Percentiles rank a stretch among this genome's conserved stretches.
These are phyloP conservation scores for Ammopiptanthus mongolicus DNA, from an alignment of 306 rosid genomes.

Conservation along the genomic window DNA sequence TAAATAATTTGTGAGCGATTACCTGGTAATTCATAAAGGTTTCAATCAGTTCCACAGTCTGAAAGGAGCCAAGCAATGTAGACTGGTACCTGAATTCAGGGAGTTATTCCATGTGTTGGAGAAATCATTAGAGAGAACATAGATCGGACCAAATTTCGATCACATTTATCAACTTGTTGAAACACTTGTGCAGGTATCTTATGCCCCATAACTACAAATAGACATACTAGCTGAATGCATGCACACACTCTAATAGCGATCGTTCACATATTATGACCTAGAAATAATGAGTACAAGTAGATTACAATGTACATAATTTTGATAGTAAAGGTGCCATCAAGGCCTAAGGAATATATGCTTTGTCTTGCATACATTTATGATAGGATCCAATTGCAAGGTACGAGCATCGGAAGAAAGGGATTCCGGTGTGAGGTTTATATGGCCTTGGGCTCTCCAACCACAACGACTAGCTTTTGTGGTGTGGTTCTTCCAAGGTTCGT, in stretches of 20 bases:
- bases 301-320: not conserved
- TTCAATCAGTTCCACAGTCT: constrained; percentile 87
- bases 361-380: not conserved
- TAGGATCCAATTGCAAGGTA: too few relatives aligned
- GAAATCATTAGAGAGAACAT: not conserved
- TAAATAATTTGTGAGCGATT: not conserved
- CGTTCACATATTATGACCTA: not conserved
- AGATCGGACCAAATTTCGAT: not conserved
- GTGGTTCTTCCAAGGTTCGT: too few relatives aligned
- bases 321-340: not conserved
- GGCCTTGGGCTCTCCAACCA: too few relatives aligned
- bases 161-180: not conserved
- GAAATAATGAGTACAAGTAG: not conserved
- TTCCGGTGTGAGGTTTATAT: too few relatives aligned
- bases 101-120: not conserved
- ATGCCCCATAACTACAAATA: not conserved
- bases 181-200: not conserved
- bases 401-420: too few relatives aligned
- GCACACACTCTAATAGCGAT: not conserved
- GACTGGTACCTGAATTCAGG: constrained; percentile 79
- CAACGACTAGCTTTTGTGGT: too few relatives aligned
- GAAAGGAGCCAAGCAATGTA: constrained; percentile 86
- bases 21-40: constrained; percentile 99
- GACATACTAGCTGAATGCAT: not conserved
- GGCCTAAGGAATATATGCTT: not conserved